phyloP scores from a whole-genome alignment of 805 yeast species.

The Myxozyma melibiosi region DNA sequence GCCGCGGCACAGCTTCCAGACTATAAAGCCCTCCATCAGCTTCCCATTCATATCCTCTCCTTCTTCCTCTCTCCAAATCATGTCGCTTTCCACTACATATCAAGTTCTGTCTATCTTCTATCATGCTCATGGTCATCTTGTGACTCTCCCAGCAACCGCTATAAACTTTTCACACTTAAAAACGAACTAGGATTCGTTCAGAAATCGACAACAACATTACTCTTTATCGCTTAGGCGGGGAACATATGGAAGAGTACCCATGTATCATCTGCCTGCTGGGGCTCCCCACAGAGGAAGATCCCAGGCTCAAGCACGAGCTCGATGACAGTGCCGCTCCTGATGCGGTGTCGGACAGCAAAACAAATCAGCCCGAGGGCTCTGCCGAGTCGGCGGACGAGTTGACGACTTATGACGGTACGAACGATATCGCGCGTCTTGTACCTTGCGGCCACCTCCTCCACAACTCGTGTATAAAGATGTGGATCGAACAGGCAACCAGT shows the following conservation, averaged over 20 bases:
- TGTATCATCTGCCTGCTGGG: conserved; percentile 66
- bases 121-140: background rate
- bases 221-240: conserved; percentile 1
- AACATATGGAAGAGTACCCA: conserved; percentile 21
- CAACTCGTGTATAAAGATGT: conserved; percentile 55
- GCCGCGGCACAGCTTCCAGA: background rate
- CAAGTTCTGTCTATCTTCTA: background rate
- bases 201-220: background rate
- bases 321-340: background rate
- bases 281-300: conserved; percentile 35
- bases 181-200: background rate
- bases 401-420: conserved; percentile 27
- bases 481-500: conserved; percentile 59
- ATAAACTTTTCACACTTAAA: background rate
- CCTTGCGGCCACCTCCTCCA: conserved; percentile 63
- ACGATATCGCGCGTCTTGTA: conserved; percentile 35
- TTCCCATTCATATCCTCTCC: background rate
- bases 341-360: background rate
- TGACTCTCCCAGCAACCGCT: background rate
- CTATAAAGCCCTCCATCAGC: conserved; percentile 1
- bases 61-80: conserved; percentile 1
- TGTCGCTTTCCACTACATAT: background rate
- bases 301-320: conserved; percentile 5
- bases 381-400: background rate
- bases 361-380: background rate